Evolutionary conservation across 148 eudicot genomes (phyloP), one percentile per base, ranked within the genome.

Genomic region (Chenopodium suecicum): DNA sequence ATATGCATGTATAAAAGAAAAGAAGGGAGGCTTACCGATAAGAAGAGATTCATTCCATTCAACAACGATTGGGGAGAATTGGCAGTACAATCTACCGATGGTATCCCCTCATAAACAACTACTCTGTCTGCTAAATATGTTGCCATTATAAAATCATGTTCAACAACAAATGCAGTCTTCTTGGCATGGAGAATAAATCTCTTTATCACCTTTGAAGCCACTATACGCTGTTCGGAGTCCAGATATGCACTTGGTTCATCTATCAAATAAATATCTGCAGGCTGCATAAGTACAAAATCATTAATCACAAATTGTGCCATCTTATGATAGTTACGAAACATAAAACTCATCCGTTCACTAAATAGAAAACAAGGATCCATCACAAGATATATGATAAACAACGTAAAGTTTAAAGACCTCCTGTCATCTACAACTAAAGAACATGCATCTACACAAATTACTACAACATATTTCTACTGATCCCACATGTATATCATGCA

Each of bases 231-330:
- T 88, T 95, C 98, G 2, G 97, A 95, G 77, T 95, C 98, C 6
- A 95, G 96, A 82, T 91, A 95, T n/a, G 97, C 98, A 91, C 98
- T 93, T 44, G 98, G 97, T 83, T 95, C 97, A 78, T 95, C 98
- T 25, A 95, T 95, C 88, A 95, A 85, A 78, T 95, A 95, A 10
- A 95, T 95, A 80, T 95, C 97, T 13, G 98, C 98, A 62, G 96
- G 98, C 97, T 95, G 92, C 86, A 90, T 64, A 32, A 73, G 11
- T 44, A 68, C 50, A 73, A 56, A 54, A 56, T 29, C 29, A 19
- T 46, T 9, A 16, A 77, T 4, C 22, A 27, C 60, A 82, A 76
- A 62, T 12, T 4, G 22, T 47, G 23, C 63, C 31, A 34, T 44
- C 60, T 25, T 12, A 23, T 13, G 48, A 41, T 41, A 41, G 44